Evolutionary conservation across 108 stramenopile species (phyloP).

Genomic region (Nitzschia inconspicua): DNA sequence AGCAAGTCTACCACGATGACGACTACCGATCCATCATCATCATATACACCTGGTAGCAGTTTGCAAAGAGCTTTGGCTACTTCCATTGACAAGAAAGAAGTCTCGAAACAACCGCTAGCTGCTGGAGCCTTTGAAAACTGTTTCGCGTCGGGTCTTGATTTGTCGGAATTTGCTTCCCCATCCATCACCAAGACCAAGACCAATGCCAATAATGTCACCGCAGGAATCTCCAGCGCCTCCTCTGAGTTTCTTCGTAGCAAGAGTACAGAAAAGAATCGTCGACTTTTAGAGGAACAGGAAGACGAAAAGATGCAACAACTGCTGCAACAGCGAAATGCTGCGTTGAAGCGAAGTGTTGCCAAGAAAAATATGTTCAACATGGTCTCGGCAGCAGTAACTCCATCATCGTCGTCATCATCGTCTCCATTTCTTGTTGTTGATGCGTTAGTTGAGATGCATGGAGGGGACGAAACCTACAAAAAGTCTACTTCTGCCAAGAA

Average conservation of each 20-base stretch:
- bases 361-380: too few relatives aligned
- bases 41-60: neutral
- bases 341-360: too few relatives aligned
- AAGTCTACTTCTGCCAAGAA: neutral
- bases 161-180: slow-evolving; percentile 28
- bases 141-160: slow-evolving; percentile 33
- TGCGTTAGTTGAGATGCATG: slow-evolving; percentile 33
- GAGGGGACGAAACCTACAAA: slow-evolving; percentile 4
- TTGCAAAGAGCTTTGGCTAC: too few relatives aligned
- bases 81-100: too few relatives aligned
- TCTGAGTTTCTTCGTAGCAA: slow-evolving; percentile 24
- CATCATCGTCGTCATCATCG: neutral
- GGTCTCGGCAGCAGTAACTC: too few relatives aligned
- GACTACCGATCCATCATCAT: neutral
- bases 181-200: neutral
- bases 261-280: slow-evolving; percentile 5
- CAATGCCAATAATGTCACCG: neutral
- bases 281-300: slow-evolving; percentile 15
- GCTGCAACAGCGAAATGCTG: slow-evolving; percentile 7
- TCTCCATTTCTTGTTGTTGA: slow-evolving; percentile 6
- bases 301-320: slow-evolving; percentile 11
- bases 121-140: slow-evolving; percentile 32
- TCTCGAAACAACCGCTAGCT: too few relatives aligned
- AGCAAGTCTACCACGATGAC: neutral
- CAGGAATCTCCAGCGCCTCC: slow-evolving; percentile 15